These are phyloP conservation scores for Tolypocladium guangdongense DNA, from an alignment of 2,329 filamentous ascomycete species.

Conservation along the genomic window DNA sequence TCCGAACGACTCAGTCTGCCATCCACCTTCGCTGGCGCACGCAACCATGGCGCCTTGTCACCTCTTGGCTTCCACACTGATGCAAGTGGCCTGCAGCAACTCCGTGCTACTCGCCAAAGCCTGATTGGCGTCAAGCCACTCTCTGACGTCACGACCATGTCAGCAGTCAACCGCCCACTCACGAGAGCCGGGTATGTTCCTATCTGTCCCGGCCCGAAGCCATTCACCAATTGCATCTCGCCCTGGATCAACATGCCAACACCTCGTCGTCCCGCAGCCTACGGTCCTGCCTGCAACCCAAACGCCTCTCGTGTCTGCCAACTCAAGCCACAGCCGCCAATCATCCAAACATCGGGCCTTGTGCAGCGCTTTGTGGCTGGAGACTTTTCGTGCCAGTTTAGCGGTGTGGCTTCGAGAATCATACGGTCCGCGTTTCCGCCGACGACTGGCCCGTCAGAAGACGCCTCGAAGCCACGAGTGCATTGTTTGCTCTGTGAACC, in stretches of 20 bases:
- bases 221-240: neutral
- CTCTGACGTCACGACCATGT: neutral
- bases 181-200: neutral
- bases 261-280: neutral
- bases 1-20: neutral
- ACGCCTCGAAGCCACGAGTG: neutral
- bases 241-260: neutral
- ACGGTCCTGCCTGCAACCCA: neutral
- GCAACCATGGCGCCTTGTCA: neutral
- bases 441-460: too few species aligned
- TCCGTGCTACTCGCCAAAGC: neutral
- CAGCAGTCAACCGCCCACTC: neutral
- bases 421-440: neutral
- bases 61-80: neutral
- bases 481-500: neutral
- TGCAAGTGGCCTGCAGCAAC: neutral
- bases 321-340: neutral
- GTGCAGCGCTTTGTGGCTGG: neutral
- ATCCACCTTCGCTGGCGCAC: neutral
- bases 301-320: neutral
- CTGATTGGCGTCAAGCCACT: neutral
- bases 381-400: neutral
- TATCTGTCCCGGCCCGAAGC: neutral
- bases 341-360: neutral
- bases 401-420: neutral